Evolutionary conservation across 352 stramenopile genomes (phyloP), one percentile per base, ranked within the genome.

Genomic region (Phytophthora nicotianae): DNA sequence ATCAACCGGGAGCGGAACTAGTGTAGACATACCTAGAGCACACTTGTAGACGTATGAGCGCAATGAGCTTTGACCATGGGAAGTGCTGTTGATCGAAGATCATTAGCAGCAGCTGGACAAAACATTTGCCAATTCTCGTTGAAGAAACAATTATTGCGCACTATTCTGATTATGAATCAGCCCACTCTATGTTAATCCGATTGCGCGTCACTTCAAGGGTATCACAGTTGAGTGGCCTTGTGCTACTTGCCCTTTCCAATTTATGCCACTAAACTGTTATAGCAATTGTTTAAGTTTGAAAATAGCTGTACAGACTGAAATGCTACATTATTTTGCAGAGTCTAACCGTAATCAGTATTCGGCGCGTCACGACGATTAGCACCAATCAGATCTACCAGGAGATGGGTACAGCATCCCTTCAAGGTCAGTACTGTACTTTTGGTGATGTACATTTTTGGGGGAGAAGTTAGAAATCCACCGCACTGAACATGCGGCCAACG

Each of bases 391-490:
- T 14, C n/a, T 38, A 38, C 13, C 32, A 9, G 9, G 32, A 38
- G 59, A 68, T 68, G 59, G 59, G 51, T 68, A 57, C 59, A 52
- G 16, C 56, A 64, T 57, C 35, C 45, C 35, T 47, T 59, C 23
- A 47, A 41, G 50, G 23, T n/a, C n/a, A n/a, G n/a, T n/a, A n/a
- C n/a, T 62, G 54, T 27, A 40, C 24, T 16, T 46, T 19, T 32
- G 24, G 21, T 62, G 32, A 38, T 38, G 32, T 38, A 38, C 32
- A 38, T 38, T 38, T 38, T 38, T 38, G 32, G 27, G 27, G 27
- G 8, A 29, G 21, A 29, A 20, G 10, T 38, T 26, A 23, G 32
- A 16, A 61, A 48, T 37, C 42, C 29, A 48, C 9, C 20, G 33
- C 11, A 19, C 26, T 51, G 52, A 60, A 43, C 40, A 35, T 49